Evolutionary conservation across 1,284 basidiomycete genomes (phyloP), one percentile per base, ranked within the genome.

Genomic region (Amylostereum chailletii): DNA sequence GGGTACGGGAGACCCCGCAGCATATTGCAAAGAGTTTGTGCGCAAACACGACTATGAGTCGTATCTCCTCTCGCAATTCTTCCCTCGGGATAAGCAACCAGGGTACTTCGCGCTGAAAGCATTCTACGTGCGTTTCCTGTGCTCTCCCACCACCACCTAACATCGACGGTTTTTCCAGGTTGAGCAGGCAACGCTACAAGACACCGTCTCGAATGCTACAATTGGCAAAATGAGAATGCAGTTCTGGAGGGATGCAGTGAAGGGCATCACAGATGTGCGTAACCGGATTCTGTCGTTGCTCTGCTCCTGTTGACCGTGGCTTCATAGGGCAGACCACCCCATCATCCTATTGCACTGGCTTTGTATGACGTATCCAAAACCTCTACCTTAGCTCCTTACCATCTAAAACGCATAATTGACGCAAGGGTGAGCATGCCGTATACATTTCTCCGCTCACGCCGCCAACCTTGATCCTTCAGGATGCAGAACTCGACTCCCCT

Each of bases 181-280:
- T 55, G 93, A 96, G 65, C 70, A 95, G 41, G 87, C 91, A 29
- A 84, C 75, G 59, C 72, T 94, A 10, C 83, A 86, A 58, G 91
- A 94, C 54, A 75, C 77, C 9, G 85, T 93, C 10, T 84, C 86
- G 11, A 90, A 88, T 58, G 70, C 83, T 37, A 75, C 83, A 30
- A 81, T 96, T 53, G 94, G 91, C 5, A 81, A 84, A 60, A 92
- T 95, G 76, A 78, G 91, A 56, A 83, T 91, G 72, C 88, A 94
- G 64, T 96, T 94, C 67, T 96, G 93, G 94, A 80, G 82, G 60
- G 92, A 96, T 62, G 84, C 89, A 1, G 63, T 95, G 39, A 86
- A 84, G 57, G 74, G 70, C 36, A 82, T 93, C 19, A 71, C 71
- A 60, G 76, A 84, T 60, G 90, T 87, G 62, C 62, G 81, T 74